phyloP scores from a whole-genome alignment of 2,329 filamentous ascomycete species.

The Verticillium nonalfalfae region DNA sequence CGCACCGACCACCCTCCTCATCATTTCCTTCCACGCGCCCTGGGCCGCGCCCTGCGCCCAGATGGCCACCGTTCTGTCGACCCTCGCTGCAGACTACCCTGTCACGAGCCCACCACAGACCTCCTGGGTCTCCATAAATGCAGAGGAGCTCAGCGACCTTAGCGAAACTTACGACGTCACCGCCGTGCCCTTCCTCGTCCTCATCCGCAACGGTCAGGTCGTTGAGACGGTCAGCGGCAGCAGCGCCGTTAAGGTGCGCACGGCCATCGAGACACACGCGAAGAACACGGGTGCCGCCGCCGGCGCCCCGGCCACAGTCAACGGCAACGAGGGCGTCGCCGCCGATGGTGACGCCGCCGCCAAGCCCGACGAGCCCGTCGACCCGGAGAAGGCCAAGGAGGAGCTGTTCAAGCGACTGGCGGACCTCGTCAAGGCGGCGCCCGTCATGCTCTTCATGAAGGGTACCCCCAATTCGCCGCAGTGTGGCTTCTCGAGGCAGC shows the following conservation, averaged over 20 bases:
- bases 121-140: conserved; percentile 85
- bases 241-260: conserved; percentile 78
- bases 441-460: conserved; percentile 99
- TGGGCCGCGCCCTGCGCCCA: conserved; percentile 96
- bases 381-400: conserved; percentile 59
- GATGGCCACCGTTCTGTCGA: conserved; percentile 81
- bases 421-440: conserved; percentile 88
- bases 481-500: conserved; percentile 87
- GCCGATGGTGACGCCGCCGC: conserved; percentile 8
- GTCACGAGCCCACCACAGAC: conserved; percentile 58
- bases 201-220: conserved; percentile 68
- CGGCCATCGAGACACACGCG: conserved; percentile 78
- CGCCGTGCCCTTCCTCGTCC: conserved; percentile 85
- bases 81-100: conserved; percentile 82
- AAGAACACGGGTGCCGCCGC: conserved; percentile 34
- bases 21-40: conserved; percentile 92
- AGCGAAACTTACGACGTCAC: conserved; percentile 91
- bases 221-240: conserved; percentile 85
- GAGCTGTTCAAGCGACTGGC: conserved; percentile 74
- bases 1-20: conserved; percentile 63
- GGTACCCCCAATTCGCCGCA: conserved; percentile 83
- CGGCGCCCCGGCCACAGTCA: conserved; percentile 31
- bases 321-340: conserved; percentile 20
- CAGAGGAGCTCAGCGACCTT: conserved; percentile 88
- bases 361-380: conserved; percentile 24